Evolutionary conservation across 208 protist species (phyloP), one percentile per base, ranked within the genome.

Genomic region (Leishmania mexicana): DNA sequence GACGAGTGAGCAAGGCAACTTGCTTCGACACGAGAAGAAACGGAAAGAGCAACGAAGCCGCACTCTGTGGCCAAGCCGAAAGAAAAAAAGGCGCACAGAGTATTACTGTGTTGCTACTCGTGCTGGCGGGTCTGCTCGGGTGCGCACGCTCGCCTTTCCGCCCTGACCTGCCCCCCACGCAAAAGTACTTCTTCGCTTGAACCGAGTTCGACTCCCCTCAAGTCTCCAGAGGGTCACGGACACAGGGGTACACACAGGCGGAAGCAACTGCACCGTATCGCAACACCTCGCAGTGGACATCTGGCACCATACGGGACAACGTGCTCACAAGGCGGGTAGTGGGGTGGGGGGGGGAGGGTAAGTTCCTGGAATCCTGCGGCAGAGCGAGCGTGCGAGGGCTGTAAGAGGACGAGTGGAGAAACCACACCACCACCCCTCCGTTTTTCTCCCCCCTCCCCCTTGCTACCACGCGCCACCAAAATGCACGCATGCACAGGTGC

Each of bases 221-320:
- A 75, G 71, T 71, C 45, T 77, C n/a, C 79, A n/a, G 72, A 60
- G 31, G 79, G 77, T 24, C 60, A 77, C 58, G 31, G 31, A 40
- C 2, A 19, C 35, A 57, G 24, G n/a, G 53, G 8, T 8, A 24
- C 19, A 35, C 40, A 45, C 4, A 31, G 31, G 62, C 62, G 31
- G 62, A 68, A 38, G 13, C 13, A 24, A 40, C 5, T 54, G 17
- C 51, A 21, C 51, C 51, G 4, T 54, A 21, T 54, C 51, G 51
- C 51, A 54, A 6, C 15, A 54, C 21, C 51, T 13, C 17, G 51
- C 17, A 54, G 17, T 54, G 51, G 17, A 21, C 4, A 3, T 54
- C 51, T 21, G 51, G 15, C 21, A 13, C 51, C 15, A 54, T 54
- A 54, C 4, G 15, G 15, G 15, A 21, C 51, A 21, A 54, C 51